Evolutionary conservation across 257 asterid species (phyloP), one percentile per base, ranked within the genome.

Genomic region (Solanum okadae): DNA sequence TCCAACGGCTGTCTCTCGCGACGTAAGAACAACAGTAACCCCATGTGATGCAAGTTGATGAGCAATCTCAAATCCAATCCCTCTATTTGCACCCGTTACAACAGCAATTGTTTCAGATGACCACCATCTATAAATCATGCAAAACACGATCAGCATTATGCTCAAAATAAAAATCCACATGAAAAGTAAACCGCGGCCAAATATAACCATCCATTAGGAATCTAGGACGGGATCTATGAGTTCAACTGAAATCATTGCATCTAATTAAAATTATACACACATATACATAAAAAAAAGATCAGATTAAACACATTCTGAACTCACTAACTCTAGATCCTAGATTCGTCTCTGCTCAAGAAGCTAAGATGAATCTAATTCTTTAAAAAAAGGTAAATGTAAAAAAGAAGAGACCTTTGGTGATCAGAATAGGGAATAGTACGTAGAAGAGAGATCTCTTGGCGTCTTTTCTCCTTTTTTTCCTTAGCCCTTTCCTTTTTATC

Each of bases 81-180:
- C 99, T 89, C 99, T 92, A 87, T 96, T 96, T 16, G 96, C 98
- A 84, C 99, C 98, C 15, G 99, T 95, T 87, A 96, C 99, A 87
- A 95, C 98, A 22, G 98, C 99, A 90, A 93, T 38, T 3, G 97
- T 95, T 75, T 92, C 86, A 16, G 94, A 79, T 20, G 96, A 91
- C 98, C 99, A 96, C 99, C 99, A 96, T 92, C 99, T 95, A 90
- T 85, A 88, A 35, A 68, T 16, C 40, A 29, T 5, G 68, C 5
- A 81, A 5, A 20, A 29, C 59, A 35, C 2, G 0, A 42, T 42
- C 6, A 38, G 1, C 7, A 6, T 40, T 77, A 3, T 38, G 13
- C 22, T n/a, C 23, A 77, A 38, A 38, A 23, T 38, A 23, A 77
- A 6, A n/a, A 38, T 6, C 18, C 56, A 35, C n/a, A 35, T 37